phyloP scores from a whole-genome alignment of 73 alveolate genomes.

The Paramecium sexaurelia region DNA sequence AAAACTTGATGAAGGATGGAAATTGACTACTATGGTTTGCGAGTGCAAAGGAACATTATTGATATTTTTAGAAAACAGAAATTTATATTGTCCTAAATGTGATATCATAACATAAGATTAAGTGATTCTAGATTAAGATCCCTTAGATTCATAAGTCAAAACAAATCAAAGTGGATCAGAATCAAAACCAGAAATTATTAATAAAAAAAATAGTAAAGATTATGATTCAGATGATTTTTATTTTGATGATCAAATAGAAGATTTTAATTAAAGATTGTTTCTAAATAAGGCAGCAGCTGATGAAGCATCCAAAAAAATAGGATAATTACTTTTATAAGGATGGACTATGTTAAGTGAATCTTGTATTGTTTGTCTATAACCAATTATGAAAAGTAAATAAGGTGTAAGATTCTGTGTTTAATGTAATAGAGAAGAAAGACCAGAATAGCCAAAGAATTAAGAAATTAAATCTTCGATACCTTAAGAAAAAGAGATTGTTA shows the following conservation, averaged over 20 bases:
- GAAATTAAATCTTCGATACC: neutral
- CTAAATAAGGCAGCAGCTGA: neutral
- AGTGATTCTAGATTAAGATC: neutral
- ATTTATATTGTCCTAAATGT: conserved; percentile 3
- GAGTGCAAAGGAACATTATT: neutral
- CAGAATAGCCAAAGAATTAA: neutral
- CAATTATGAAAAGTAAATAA: neutral
- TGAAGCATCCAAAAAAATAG: conserved; percentile 33
- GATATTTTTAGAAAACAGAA: neutral
- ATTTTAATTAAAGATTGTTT: neutral
- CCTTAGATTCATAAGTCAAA: neutral
- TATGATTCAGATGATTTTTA: neutral
- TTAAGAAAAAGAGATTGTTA: neutral
- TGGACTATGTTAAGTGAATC: conserved; percentile 18
- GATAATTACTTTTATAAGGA: neutral
- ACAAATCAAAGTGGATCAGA: neutral
- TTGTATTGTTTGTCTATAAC: neutral
- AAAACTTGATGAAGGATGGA: neutral
- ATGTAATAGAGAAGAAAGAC: neutral
- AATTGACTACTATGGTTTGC: neutral
- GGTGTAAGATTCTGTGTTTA: neutral
- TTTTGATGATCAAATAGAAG: neutral
- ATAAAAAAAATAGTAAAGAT: neutral
- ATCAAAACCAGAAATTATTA: neutral
- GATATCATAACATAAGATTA: neutral